phyloP scores from a whole-genome alignment of 2,329 filamentous ascomycete species.

The Stemphylium lycopersici region DNA sequence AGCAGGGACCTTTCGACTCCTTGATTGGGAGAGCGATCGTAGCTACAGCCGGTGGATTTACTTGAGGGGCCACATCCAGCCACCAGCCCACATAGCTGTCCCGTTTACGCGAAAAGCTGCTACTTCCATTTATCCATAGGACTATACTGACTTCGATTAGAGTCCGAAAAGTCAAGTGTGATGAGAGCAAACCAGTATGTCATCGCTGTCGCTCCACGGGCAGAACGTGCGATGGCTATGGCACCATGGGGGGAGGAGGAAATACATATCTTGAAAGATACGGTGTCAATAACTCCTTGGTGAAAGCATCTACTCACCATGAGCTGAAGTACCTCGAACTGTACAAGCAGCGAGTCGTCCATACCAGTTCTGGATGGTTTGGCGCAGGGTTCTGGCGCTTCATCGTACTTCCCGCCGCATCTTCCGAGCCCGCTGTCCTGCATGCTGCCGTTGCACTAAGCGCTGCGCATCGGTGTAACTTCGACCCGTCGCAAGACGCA shows the following conservation, averaged over 20 bases:
- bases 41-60: too few relatives aligned
- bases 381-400: conserved; percentile 46
- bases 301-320: neutral
- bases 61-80: too few relatives aligned
- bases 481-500: conserved; percentile 8
- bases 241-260: conserved; percentile 50
- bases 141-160: conserved; percentile 13
- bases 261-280: conserved; percentile 16
- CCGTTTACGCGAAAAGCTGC: too few relatives aligned
- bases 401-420: conserved; percentile 49
- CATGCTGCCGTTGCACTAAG: conserved; percentile 53
- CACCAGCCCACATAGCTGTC: too few relatives aligned
- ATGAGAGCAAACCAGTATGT: conserved; percentile 49
- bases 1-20: too few relatives aligned
- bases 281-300: neutral
- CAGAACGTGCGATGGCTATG: conserved; percentile 53
- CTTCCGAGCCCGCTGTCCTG: conserved; percentile 49
- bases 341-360: conserved; percentile 3
- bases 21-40: too few relatives aligned
- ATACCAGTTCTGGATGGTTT: conserved; percentile 13
- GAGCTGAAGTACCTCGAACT: conserved; percentile 9
- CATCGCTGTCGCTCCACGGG: conserved; percentile 45
- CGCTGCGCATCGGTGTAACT: conserved; percentile 37
- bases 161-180: conserved; percentile 41
- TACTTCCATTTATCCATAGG: too few relatives aligned